Base-by-base conservation (phyloP, 2,329 filamentous ascomycete species). In the Lachnellula occidentalis region DNA sequence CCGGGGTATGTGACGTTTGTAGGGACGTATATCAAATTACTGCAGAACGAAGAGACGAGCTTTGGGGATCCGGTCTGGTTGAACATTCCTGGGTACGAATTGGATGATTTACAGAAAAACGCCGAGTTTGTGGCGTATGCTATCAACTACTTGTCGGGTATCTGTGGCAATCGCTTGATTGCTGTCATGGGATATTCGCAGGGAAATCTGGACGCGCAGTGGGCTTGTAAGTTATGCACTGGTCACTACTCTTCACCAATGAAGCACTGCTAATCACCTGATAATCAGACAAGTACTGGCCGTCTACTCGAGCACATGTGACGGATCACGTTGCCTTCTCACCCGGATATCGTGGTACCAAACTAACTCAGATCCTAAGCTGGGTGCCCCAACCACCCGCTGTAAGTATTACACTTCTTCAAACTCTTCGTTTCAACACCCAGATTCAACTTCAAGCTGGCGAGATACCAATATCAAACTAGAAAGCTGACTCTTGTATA, bases 61-160 rank as follows among this genome's bases (percentile, higher is more conserved):
- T 73, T 72, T 51, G 76, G 70, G 15, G 77, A 81, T 58, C 73
- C 77, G 0, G 73, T 81, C 17, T 83, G 78, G 75, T 68, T 83
- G 19, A 83, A 83, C 60, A 71, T 83, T 14, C 78, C 80, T 0
- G 67, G 67, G 1, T 69, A 71, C 39, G 70, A 76, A 37, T 69
- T 80, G 9, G 67, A 59, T 21, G 78, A 83, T 54, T 72, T 71
- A 0, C 79, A 82, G 59, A 58, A 68, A 27, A 82, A 78, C 59
- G 68, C 76, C 4, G 79, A 83, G 64, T 81, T 78, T 59, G 74
- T 80, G 39, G 77, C 78, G 3, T 82, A 83, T 64, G 78, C 79
- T 5, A 77, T 82, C 56, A 79, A 82, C 68, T 83, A 82, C 67
- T 72, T 82, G 54, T 39, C 37, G 37, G 66, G 70, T 27, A 69